Conservation (phyloP, 75 land plant genomes). For the Sequoiadendron giganteum region DNA sequence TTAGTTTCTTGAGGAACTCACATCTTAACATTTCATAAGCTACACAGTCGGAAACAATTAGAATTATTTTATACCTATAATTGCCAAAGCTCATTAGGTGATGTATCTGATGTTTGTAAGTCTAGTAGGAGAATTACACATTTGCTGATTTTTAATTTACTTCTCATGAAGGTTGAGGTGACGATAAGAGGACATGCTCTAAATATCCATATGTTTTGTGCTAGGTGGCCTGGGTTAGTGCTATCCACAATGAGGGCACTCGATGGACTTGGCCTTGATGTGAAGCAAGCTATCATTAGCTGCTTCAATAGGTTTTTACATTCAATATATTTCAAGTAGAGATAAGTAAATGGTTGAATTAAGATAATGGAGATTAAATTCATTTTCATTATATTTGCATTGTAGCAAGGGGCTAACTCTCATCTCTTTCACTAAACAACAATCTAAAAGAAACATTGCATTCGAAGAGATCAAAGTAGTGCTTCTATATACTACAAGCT, state of each 20-base stretch:
- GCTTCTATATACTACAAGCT: conserved; percentile 85
- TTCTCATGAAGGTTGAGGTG: conserved; percentile 66
- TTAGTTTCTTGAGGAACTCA: not conserved
- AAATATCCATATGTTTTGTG: conserved; percentile 83
- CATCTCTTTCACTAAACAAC: conserved; percentile 29
- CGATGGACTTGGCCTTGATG: conserved; percentile 80
- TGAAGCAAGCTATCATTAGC: conserved; percentile 88
- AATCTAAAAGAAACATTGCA: conserved; percentile 70
- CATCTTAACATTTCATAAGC: not conserved
- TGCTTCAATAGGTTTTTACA: conserved; percentile 92
- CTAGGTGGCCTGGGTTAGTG: conserved; percentile 70
- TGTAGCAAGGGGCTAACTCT: not conserved
- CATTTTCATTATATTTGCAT: not conserved
- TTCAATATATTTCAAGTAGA: conserved; percentile 80
- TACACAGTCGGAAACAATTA: not conserved
- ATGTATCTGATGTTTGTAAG: not conserved
- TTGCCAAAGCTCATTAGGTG: not conserved
- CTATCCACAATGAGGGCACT: conserved; percentile 82
- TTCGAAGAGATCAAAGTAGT: conserved; percentile 90
- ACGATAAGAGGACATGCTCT: conserved; percentile 55
- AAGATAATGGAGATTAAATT: not conserved
- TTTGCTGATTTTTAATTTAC: not conserved
- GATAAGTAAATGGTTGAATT: conserved; percentile 22
- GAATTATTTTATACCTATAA: not conserved
- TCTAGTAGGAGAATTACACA: not conserved